Base-by-base conservation (phyloP, 345 rosid species). In the Brassica incana region DNA sequence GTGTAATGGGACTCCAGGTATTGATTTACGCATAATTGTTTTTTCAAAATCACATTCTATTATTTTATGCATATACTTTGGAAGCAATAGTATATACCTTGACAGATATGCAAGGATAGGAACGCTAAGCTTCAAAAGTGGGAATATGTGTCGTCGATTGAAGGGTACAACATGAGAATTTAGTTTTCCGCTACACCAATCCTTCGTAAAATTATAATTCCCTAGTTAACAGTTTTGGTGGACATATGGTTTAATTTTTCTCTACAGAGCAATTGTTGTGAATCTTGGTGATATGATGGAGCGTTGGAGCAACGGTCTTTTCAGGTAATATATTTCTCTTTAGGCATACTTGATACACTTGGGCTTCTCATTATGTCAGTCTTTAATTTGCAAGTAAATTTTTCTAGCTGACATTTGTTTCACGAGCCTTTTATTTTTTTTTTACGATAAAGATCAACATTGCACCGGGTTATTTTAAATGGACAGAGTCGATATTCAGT, bases 281-380 rank as follows among this genome's bases (percentile, higher is more conserved):
- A 93, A 89, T 83, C 86, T 93, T 64, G 98, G 96, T 30, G 98
- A 91, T 62, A 86, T 93, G 98, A 76, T 93, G 86, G 93, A 93
- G 84, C 92, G 93, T 29, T 91, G 94, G 98, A 93, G 94, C 88
- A 93, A 93, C 83, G 85, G 93, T 70, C 69, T 84, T 60, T 93
- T 89, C 92, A 87, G 87, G 96, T 89, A 84, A 83, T n/a, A 29
- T 1, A 6, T 62, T 62, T 29, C 29, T 9, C 63, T 20, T 58
- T 59, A 6, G 30, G 3, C 63, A 59, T 23, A 20, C 14, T 23
- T 59, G 30, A 23, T 23, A 50, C 18, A 50, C 58, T 50, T 59
- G 9, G 29, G 30, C 29, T 58, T 35, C 35, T 59, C 2, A 29
- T 6, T 62, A 62, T 29, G 8, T 14, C 33, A 62, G 4, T 27